Percentiles rank a stretch among this genome's conserved stretches.
phyloP scores from a whole-genome alignment of 208 protist species.

The Jaenimonas drosophilae region DNA sequence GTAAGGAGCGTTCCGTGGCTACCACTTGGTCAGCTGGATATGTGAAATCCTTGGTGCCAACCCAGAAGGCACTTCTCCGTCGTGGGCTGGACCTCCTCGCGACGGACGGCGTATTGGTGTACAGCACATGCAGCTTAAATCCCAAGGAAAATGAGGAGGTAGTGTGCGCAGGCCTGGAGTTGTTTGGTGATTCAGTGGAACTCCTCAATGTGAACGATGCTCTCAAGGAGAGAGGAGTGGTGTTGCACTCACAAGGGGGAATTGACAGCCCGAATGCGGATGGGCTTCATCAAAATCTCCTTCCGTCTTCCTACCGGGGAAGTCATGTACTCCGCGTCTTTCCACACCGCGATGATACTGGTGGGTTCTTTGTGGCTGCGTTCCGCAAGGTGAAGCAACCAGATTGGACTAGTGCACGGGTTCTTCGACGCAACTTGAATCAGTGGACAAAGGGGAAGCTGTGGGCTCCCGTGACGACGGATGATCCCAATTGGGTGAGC shows the following conservation, averaged over 20 bases:
- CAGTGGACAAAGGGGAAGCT: constrained; percentile 84
- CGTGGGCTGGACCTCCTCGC: constrained; percentile 81
- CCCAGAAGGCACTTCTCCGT: constrained; percentile 82
- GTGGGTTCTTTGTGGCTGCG: constrained; percentile 87
- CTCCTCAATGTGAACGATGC: constrained; percentile 74
- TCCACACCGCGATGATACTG: constrained; percentile 83
- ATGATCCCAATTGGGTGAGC: constrained; percentile 60
- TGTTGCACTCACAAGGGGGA: constrained; percentile 52
- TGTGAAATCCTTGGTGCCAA: constrained; percentile 77
- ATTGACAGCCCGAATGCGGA: constrained; percentile 42
- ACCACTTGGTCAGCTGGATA: constrained; percentile 79
- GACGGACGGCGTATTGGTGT: constrained; percentile 86
- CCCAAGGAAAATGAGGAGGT: constrained; percentile 96
- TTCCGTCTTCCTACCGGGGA: constrained; percentile 54
- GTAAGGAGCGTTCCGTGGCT: constrained; percentile 83
- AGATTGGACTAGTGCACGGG: constrained; percentile 19
- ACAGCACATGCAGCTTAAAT: constrained; percentile 96
- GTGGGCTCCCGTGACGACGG: constrained; percentile 46
- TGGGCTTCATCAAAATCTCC: constrained; percentile 16
- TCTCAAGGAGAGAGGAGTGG: constrained; percentile 30
- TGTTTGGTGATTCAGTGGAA: constrained; percentile 71
- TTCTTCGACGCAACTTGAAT: constrained; percentile 62
- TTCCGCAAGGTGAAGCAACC: constrained; percentile 64
- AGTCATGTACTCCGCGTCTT: constrained; percentile 73
- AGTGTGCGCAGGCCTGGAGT: constrained; percentile 72